phyloP scores from a whole-genome alignment of 2,329 filamentous ascomycete genomes.

The Tolypocladium tundrense region DNA sequence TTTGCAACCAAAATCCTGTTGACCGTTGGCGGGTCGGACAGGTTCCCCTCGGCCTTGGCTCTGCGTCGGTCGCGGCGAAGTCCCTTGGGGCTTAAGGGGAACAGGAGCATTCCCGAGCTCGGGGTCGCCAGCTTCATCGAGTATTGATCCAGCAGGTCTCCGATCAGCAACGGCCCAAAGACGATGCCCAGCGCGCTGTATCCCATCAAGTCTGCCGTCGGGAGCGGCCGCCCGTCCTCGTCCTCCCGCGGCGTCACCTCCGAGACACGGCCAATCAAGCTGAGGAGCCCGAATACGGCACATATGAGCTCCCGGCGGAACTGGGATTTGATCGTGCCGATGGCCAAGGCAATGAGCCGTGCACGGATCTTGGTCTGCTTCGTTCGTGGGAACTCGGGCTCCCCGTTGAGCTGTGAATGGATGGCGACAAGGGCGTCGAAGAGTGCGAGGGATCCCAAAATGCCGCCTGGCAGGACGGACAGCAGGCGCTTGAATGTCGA shows the following conservation, averaged over 20 bases:
- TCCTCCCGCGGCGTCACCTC: constrained; percentile 44
- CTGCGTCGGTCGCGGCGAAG: constrained; percentile 17
- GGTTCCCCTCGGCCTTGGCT: constrained; percentile 5
- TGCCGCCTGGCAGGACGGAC: constrained; percentile 51
- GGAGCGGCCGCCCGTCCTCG: constrained; percentile 37
- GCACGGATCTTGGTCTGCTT: constrained; percentile 49
- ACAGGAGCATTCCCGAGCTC: constrained; percentile 28
- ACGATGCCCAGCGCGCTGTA: constrained; percentile 53
- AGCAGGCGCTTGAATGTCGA: constrained; percentile 59
- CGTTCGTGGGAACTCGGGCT: constrained; percentile 39
- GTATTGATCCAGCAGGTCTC: constrained; percentile 44
- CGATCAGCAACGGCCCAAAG: constrained; percentile 54
- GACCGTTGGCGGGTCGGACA: constrained; percentile 21
- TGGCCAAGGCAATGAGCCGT: constrained; percentile 53
- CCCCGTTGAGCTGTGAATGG: constrained; percentile 41
- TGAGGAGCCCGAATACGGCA: constrained; percentile 55
- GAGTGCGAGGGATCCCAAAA: constrained; percentile 50
- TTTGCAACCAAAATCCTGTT: constrained; percentile 51
- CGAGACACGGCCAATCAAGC: constrained; percentile 47
- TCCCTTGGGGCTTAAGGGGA: constrained; percentile 32
- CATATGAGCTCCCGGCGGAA: constrained; percentile 55
- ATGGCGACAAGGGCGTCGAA: constrained; percentile 55
- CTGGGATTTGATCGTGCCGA: constrained; percentile 47
- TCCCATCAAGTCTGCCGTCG: constrained; percentile 51
- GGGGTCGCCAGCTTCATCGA: constrained; percentile 34